Percentiles rank a stretch among this genome's conserved stretches.
phyloP scores from a whole-genome alignment of 108 stramenopile species.

The Nitzschia sp. region DNA sequence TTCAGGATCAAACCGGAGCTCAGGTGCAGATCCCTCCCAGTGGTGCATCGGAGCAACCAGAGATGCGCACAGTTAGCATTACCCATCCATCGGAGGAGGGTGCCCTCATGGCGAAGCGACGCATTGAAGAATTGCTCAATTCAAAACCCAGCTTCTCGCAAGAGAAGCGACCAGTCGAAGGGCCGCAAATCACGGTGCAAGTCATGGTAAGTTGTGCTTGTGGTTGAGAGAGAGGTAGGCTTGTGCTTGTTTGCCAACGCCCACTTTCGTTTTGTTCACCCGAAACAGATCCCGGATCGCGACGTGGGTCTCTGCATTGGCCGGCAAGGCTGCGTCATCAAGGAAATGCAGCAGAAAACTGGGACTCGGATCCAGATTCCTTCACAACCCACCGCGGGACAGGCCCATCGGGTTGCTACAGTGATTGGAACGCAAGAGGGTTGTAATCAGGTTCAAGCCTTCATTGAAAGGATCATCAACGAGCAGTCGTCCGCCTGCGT shows the following conservation, averaged over 20 bases:
- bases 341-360: conserved; percentile 81
- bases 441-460: conserved; percentile 63
- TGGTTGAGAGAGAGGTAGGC: no score
- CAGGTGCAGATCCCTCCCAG: conserved; percentile 89
- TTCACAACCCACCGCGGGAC: conserved; percentile 69
- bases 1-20: conserved; percentile 92
- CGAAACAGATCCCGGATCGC: conserved; percentile 64
- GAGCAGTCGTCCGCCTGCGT: conserved; percentile 83
- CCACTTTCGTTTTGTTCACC: not conserved
- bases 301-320: conserved; percentile 93
- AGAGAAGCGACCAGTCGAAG: conserved; percentile 35
- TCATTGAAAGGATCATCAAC: conserved; percentile 76
- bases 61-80: conserved; percentile 73
- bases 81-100: conserved; percentile 82
- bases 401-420: conserved; percentile 76
- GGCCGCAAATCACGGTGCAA: conserved; percentile 60
- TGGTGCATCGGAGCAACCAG: conserved; percentile 71
- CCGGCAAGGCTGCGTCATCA: conserved; percentile 83
- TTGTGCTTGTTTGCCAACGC: no score
- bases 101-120: conserved; percentile 69
- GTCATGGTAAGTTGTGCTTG: conserved; percentile 71
- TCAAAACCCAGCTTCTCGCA: conserved; percentile 48
- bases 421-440: conserved; percentile 74
- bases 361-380: conserved; percentile 87
- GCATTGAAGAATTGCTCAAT: conserved; percentile 39